Evolutionary conservation across 331 rosid genomes (phyloP).

Genomic region (Spiraea crenata): DNA sequence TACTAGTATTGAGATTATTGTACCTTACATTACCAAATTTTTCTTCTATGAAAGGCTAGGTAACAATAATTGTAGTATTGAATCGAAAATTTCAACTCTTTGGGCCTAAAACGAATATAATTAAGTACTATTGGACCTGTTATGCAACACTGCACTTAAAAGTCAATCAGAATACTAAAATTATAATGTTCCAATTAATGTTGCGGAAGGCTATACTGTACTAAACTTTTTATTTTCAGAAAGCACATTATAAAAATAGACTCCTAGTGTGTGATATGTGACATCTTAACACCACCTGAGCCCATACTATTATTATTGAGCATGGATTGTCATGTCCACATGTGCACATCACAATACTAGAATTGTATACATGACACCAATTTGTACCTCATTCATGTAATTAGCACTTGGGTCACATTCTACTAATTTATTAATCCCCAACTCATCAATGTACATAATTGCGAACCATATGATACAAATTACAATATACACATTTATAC

Average conservation of each 20-base stretch:
- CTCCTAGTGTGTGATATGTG: not conserved
- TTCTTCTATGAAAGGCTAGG: too few relatives aligned
- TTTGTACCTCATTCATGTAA: not conserved
- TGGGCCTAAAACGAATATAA: not conserved
- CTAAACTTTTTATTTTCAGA: not conserved
- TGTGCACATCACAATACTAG: slow-evolving; percentile 3
- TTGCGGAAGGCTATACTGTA: not conserved
- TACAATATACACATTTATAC: not conserved
- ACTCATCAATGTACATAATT: not conserved
- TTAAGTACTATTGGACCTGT: not conserved
- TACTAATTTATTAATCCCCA: not conserved
- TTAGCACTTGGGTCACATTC: slow-evolving; percentile 14
- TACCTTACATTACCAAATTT: too few relatives aligned
- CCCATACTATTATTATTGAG: not conserved
- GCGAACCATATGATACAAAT: not conserved
- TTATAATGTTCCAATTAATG: not conserved
- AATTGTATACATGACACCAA: not conserved
- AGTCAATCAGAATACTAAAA: not conserved
- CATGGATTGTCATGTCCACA: not conserved
- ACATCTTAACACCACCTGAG: slow-evolving; percentile 12
- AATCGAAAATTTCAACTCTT: too few relatives aligned
- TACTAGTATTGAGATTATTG: too few relatives aligned
- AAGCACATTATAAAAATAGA: not conserved
- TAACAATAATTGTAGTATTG: too few relatives aligned
- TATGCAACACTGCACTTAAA: not conserved